phyloP scores from a whole-genome alignment of 163 green algal genomes.

The Scenedesmus sp. region DNA sequence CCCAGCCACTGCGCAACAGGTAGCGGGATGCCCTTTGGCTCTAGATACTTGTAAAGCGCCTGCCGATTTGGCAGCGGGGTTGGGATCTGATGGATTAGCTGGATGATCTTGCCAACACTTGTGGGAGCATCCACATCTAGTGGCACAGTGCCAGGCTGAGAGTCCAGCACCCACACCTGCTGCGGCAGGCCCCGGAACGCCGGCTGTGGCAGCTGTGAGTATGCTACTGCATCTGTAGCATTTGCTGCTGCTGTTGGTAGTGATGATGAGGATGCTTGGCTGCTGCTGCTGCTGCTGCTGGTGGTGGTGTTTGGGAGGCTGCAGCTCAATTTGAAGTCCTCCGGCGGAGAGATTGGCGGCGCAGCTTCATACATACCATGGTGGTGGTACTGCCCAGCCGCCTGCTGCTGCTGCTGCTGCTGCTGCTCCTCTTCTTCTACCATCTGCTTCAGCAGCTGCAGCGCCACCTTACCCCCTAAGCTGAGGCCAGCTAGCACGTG shows the following conservation, averaged over 20 bases:
- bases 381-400: background rate
- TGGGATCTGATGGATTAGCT: conserved; percentile 35
- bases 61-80: conserved; percentile 35
- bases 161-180: conserved; percentile 84
- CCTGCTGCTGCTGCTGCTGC: conserved; percentile 38
- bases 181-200: conserved; percentile 13
- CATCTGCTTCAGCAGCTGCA: conserved; percentile 59
- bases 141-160: conserved; percentile 65
- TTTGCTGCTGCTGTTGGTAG: background rate
- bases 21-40: conserved; percentile 23
- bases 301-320: background rate
- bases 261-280: no score
- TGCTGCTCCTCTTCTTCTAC: conserved; percentile 35
- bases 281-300: background rate
- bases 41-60: conserved; percentile 3
- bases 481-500: conserved; percentile 80
- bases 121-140: conserved; percentile 51
- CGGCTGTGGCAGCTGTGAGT: background rate
- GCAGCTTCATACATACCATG: background rate
- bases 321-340: background rate
- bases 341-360: background rate
- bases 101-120: conserved; percentile 54
- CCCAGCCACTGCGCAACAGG: conserved; percentile 79
- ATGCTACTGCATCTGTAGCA: background rate
- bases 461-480: conserved; percentile 86